Base-by-base conservation (phyloP, 176 grass and related monocot species). In the Dendrocalamus sinicus region DNA sequence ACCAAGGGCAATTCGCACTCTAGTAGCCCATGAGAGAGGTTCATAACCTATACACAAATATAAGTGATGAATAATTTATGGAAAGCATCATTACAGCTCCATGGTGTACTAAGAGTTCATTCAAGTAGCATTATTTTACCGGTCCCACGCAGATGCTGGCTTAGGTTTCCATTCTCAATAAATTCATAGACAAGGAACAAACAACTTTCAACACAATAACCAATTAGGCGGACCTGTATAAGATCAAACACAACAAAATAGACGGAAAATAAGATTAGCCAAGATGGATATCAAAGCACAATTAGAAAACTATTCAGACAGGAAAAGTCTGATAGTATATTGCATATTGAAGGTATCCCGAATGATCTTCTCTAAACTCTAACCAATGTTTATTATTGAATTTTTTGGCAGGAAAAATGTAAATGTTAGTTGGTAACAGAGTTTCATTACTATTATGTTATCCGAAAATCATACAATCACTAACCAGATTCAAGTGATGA, bases 401-500 rank as follows among this genome's bases (percentile, higher is more conserved):
- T 32, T 70, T 8, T 47, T n/a, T 78, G n/a, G 47, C 40, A 60
- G 3, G 20, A 12, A 9, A 8, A 67, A 53, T n/a, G 16, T 39
- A 23, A n/a, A 23, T 6, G 12, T 64, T 75, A 66, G 44, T 8
- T 66, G 61, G 35, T 12, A 50, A 57, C 9, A 48, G 58, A 20
- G 12, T 14, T 50, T 65, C 65, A 75, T 39, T 67, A 39, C 13
- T 37, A 16, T 9, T 39, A 59, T 67, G 14, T 39, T 67, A 67
- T 19, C 28, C 3, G 30, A 39, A 26, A 75, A 74, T 2, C 45
- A 30, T 69, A 62, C 40, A 26, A 80, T 70, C 75, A 89, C 83
- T 86, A 64, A 98, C 93, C 91, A 98, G 84, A 91, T 98, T 98
- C 82, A 98, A 77, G 83, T 98, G 96, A 93, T 98, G 96, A 86